Base-by-base conservation (phyloP, 2,329 filamentous ascomycete species). In the Hyphodiscus sp. region DNA sequence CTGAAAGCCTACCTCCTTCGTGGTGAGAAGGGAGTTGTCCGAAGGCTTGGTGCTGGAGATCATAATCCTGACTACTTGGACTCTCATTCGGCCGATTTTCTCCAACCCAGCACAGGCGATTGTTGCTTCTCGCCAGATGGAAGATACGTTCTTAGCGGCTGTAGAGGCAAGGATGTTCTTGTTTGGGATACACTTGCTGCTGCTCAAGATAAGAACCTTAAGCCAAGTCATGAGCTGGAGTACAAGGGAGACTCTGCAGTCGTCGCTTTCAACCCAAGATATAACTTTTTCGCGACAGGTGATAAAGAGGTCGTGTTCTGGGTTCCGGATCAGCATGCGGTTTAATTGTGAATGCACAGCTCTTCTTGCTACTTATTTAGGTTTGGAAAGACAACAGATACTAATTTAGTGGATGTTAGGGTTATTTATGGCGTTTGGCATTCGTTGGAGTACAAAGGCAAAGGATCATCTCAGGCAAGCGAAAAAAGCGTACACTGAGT, bases 71-170 rank as follows among this genome's bases (percentile, higher is more conserved):
- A 64, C 10, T 53, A 58, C 29, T 38, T 61, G 2, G 62, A 65
- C 48, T 51, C 65, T 61, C 53, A 57, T 15, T 64, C 61, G 2
- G 59, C 49, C 67, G 33, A 71, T 2, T 63, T 57, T 38, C 45
- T 69, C 8, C 61, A 78, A 18, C 81, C 83, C 60, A 79, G 78
- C 61, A 83, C 81, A 61, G 84, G 91, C 13, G 92, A 97, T 64
- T 88, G 87, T 52, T 94, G 89, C 68, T 94, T 97, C 68, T 84
- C 87, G 0, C 89, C 91, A 0, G 94, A 99, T 67, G 94, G 91
- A 2, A 82, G 90, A 50, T 99, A 87, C 68, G 84, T 97, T 2
- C 71, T 99, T 41, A 89, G 91, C 54, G 91, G 91, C n/a, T 82
- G 73, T 0, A 75, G 85, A 53, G 77, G 58, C n/a, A 61, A 82